Evolutionary conservation across 441 rosid genomes (phyloP).

Genomic region (Jatropha multifida): DNA sequence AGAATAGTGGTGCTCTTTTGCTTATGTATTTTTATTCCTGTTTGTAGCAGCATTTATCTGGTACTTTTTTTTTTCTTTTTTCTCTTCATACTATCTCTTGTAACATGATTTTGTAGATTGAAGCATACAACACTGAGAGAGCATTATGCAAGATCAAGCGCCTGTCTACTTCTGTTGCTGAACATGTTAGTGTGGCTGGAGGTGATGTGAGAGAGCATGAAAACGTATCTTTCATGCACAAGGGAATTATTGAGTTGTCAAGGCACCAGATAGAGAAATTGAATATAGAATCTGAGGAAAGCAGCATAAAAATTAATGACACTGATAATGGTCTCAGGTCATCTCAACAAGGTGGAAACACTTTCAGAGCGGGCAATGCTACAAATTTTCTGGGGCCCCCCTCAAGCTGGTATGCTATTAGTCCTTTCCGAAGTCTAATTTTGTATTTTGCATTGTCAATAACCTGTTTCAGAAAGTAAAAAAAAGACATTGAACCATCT

Average conservation of each 20-base stretch:
- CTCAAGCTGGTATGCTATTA: conserved; percentile 54
- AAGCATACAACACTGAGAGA: conserved; percentile 53
- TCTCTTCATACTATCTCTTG: conserved; percentile 5
- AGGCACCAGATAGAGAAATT: conserved; percentile 41
- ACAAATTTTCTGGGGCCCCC: conserved; percentile 47
- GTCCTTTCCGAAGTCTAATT: conserved; percentile 2
- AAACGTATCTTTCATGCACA: conserved; percentile 25
- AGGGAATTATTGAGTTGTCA: conserved; percentile 34
- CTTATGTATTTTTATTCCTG: neutral
- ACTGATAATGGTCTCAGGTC: conserved; percentile 29
- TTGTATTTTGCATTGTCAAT: neutral
- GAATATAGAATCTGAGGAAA: conserved; percentile 38
- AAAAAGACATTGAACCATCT: neutral
- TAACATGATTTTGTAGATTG: conserved; percentile 41
- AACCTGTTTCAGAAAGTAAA: neutral
- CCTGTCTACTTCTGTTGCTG: conserved; percentile 38
- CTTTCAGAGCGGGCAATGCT: conserved; percentile 30
- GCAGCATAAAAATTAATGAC: conserved; percentile 20
- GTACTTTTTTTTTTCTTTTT: neutral
- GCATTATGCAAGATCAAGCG: conserved; percentile 53
- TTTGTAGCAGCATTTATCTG: neutral
- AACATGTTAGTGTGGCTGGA: conserved; percentile 16
- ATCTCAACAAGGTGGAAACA: conserved; percentile 29
- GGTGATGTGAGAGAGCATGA: conserved; percentile 24
- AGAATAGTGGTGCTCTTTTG: neutral